Percentiles rank a stretch among this genome's conserved stretches.
Evolutionary conservation across 495 filamentous ascomycete genomes (phyloP).

Genomic region (Aspergillus haitiensis): DNA sequence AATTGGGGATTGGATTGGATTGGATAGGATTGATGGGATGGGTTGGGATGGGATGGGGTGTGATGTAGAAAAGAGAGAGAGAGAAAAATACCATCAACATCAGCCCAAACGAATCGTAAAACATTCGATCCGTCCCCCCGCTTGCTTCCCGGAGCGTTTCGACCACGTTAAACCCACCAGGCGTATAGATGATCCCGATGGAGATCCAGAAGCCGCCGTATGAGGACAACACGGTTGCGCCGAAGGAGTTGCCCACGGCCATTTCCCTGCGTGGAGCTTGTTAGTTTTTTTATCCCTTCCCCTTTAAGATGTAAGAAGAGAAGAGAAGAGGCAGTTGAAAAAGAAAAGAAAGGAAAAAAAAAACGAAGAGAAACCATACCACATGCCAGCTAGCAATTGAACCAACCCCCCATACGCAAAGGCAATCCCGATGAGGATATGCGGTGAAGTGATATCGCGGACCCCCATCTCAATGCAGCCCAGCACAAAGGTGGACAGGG

Average conservation of each 20-base stretch:
- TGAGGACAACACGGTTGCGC: conserved; percentile 89
- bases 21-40: no score
- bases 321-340: no score
- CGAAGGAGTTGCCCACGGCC: conserved; percentile 91
- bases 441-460: conserved; percentile 55
- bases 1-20: no score
- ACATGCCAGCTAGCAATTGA: conserved; percentile 89
- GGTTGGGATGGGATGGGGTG: no score
- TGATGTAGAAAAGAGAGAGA: background rate
- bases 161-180: conserved; percentile 63
- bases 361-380: conserved; percentile 60
- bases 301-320: no score
- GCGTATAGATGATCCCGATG: conserved; percentile 77
- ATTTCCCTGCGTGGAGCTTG: conserved; percentile 69
- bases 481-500: conserved; percentile 85
- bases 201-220: conserved; percentile 96
- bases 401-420: conserved; percentile 76
- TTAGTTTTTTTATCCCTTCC: background rate
- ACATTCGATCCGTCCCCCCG: conserved; percentile 39
- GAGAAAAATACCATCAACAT: conserved; percentile 63
- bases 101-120: conserved; percentile 69
- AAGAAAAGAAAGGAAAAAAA: background rate
- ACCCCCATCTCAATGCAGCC: conserved; percentile 71
- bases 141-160: conserved; percentile 45
- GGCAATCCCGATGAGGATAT: conserved; percentile 62